These are phyloP conservation scores for Serendipita indica DNA, from an alignment of 768 basidiomycete genomes.

Conservation along the genomic window DNA sequence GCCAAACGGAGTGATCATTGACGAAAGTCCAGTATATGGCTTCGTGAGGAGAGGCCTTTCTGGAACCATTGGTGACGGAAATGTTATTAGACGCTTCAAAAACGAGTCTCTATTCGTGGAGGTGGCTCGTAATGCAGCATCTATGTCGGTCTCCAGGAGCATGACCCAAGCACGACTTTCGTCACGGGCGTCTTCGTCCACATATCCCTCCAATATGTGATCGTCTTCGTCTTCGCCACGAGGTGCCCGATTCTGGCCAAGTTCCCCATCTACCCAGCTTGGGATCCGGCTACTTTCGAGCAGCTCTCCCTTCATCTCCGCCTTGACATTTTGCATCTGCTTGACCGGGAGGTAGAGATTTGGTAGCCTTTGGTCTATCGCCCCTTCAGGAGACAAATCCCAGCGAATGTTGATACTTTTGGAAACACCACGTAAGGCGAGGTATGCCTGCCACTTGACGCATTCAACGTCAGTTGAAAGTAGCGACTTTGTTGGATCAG, in stretches of 20 bases:
- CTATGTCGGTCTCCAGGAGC: constrained; percentile 60
- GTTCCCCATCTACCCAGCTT: constrained; percentile 48
- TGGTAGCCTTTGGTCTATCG: constrained; percentile 51
- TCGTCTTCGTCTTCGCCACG: constrained; percentile 24
- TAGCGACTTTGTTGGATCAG: constrained; percentile 12
- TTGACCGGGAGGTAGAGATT: constrained; percentile 43
- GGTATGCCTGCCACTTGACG: constrained; percentile 80
- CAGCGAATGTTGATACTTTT: constrained; percentile 34
- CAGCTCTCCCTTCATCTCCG: constrained; percentile 27
- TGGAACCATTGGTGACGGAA: constrained; percentile 18
- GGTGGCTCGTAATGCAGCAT: constrained; percentile 42
- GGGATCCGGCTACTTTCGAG: constrained; percentile 55
- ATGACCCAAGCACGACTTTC: constrained; percentile 76
- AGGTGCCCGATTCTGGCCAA: constrained; percentile 19
- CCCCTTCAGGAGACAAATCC: constrained; percentile 57
- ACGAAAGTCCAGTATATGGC: constrained; percentile 52
- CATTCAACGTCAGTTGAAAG: constrained; percentile 73
- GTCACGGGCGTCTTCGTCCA: constrained; percentile 39
- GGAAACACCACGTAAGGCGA: constrained; percentile 47
- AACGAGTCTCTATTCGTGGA: constrained; percentile 33
- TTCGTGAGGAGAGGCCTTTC: neutral
- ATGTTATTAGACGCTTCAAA: constrained; percentile 30
- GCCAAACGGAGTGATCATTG: constrained; percentile 47
- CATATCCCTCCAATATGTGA: constrained; percentile 48
- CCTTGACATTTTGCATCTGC: constrained; percentile 18